Base-by-base conservation (phyloP, 257 asterid genomes). In the Lycium barbarum region DNA sequence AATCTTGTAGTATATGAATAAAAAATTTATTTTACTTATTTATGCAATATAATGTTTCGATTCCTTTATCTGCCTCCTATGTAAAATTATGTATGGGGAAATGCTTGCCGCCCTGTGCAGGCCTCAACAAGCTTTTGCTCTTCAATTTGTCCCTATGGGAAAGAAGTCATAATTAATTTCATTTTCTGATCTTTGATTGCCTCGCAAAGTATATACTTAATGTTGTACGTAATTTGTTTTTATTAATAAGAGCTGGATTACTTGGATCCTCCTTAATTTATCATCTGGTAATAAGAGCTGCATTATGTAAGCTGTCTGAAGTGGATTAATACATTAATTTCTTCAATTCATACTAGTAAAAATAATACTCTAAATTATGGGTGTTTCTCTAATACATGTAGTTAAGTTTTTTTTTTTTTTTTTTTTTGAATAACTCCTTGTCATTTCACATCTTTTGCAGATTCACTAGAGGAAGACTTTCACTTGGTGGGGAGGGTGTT, bases 391-490 rank as follows among this genome's bases (percentile, higher is more conserved):
- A 11, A 47, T 74, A 7, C 6, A 49, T 49, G 2, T 14, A 20
- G 7, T 76, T 76, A 13, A 26, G 33, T 26, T 0, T n/a, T n/a
- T n/a, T n/a, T n/a, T n/a, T n/a, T n/a, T n/a, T n/a, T 13, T 68
- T 38, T 67, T 38, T 3, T 5, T 26, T 10, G 7, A 12, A 33
- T 66, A 33, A 33, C 17, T 66, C 17, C 18, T 66, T 66, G 73
- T 26, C 18, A 59, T 73, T 47, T 20, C 33, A 47, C 45, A 26
- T 7, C 4, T 53, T 78, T 78, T 53, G 0, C 82, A 78, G 82
- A 78, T 78, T 78, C 26, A 78, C 45, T 3, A 26, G 65, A 26
- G 82, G 82, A 78, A 53, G 49, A 78, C 5, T 51, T 78, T 78
- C 15, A 26, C 49, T 51, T 33, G 45, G 82, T 13, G 26, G 26